These are phyloP conservation scores for button mushroom (Agaricus bisporus) DNA, from an alignment of 768 basidiomycete species.

Conservation along the genomic window DNA sequence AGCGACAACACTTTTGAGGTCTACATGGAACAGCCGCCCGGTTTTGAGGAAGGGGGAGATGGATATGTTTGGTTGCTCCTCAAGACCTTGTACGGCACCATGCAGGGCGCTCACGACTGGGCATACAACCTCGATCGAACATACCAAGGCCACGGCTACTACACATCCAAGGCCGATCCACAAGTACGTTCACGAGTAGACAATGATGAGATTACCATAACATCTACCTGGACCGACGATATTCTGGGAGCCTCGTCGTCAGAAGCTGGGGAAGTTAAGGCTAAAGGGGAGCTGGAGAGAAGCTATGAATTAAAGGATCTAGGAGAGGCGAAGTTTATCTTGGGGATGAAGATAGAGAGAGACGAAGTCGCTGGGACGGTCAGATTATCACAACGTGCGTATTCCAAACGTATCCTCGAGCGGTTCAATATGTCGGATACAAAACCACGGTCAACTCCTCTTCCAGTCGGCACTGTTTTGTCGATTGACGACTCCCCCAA, in stretches of 20 bases:
- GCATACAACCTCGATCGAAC: constrained; percentile 9
- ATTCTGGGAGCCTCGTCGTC: too few species aligned
- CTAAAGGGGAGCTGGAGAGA: too few species aligned
- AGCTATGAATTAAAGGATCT: constrained; percentile 12
- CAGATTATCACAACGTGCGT: constrained; percentile 2
- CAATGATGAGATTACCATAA: constrained; percentile 5
- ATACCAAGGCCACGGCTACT: constrained; percentile 8
- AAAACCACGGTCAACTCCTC: constrained; percentile 9
- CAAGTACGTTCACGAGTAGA: constrained; percentile 7
- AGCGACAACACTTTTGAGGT: constrained; percentile 15
- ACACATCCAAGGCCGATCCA: not conserved
- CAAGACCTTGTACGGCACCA: constrained; percentile 15
- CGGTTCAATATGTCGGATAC: constrained; percentile 5
- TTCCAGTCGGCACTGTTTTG: not conserved
- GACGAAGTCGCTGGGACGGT: not conserved
- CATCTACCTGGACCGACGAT: not conserved
- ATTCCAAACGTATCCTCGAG: constrained; percentile 8
- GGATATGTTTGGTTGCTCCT: constrained; percentile 12
- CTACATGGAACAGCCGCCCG: constrained; percentile 13
- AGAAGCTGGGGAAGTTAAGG: too few species aligned
- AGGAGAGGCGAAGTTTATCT: constrained; percentile 5
- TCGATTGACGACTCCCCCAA: not conserved
- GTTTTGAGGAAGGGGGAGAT: constrained; percentile 1
- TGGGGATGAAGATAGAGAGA: constrained; percentile 11
- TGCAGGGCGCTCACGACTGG: constrained; percentile 13